Conservation (phyloP, 495 filamentous ascomycete genomes). For the Xeromyces bisporus region DNA sequence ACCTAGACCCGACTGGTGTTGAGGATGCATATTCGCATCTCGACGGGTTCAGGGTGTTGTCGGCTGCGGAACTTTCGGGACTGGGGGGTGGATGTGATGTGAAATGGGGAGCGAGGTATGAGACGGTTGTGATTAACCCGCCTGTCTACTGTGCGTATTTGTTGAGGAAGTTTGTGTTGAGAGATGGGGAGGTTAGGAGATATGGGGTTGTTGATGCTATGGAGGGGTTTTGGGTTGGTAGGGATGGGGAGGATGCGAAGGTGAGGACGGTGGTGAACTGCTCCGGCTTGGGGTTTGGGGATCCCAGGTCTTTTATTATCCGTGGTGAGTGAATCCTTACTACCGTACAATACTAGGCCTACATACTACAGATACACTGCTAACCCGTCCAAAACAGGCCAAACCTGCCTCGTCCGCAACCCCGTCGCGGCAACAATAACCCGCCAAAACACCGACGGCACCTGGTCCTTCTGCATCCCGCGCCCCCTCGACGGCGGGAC, state of each 20-base stretch:
- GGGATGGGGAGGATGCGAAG: slow-evolving; percentile 14
- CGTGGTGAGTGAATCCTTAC: slow-evolving; percentile 21
- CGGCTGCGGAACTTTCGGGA: slow-evolving; percentile 18
- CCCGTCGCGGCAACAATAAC: slow-evolving; percentile 37
- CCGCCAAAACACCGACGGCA: slow-evolving; percentile 38
- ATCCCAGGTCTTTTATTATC: slow-evolving; percentile 36
- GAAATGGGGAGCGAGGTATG: slow-evolving; percentile 39
- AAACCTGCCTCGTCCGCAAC: slow-evolving; percentile 31
- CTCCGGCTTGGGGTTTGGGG: slow-evolving; percentile 37
- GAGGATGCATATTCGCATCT: slow-evolving; percentile 15
- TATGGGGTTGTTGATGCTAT: slow-evolving; percentile 23
- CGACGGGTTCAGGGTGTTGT: slow-evolving; percentile 28
- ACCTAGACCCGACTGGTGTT: slow-evolving; percentile 19
- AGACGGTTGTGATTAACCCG: slow-evolving; percentile 41
- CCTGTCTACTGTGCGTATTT: slow-evolving; percentile 44
- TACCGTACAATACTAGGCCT: slow-evolving; percentile 1
- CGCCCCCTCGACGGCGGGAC: slow-evolving; percentile 42
- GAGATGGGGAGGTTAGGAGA: slow-evolving; percentile 29
- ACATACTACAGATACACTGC: slow-evolving; percentile 1
- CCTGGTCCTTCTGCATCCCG: slow-evolving; percentile 44
- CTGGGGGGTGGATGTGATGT: too few species aligned
- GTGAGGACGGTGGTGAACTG: slow-evolving; percentile 41
- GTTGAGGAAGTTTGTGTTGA: slow-evolving; percentile 32
- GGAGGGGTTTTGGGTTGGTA: too few species aligned
- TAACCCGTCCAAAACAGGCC: slow-evolving; percentile 7